Evolutionary conservation across 2,329 filamentous ascomycete genomes (phyloP).

Genomic region (Paramyrothecium sp.): DNA sequence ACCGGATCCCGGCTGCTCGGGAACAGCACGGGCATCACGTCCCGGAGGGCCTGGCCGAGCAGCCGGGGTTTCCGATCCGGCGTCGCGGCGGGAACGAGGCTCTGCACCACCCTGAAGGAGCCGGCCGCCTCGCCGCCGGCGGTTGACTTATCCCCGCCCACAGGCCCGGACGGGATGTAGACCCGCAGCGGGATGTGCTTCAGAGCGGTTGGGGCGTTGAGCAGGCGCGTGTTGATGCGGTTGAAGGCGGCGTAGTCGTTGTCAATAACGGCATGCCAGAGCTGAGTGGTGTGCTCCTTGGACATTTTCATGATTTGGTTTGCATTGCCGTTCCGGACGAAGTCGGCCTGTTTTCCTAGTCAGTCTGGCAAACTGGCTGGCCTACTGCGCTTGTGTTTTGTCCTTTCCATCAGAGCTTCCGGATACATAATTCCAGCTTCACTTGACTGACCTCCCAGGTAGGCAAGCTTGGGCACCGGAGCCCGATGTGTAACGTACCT

Average conservation of each 20-base stretch:
- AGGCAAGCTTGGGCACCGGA: no score
- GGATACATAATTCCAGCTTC: no score
- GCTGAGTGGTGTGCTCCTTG: constrained; percentile 75
- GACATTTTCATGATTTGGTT: constrained; percentile 88
- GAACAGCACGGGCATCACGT: constrained; percentile 76
- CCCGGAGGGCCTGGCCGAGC: constrained; percentile 75
- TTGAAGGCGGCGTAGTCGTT: constrained; percentile 74
- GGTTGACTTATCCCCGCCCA: constrained; percentile 32
- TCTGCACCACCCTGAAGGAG: constrained; percentile 72
- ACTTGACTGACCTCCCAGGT: no score
- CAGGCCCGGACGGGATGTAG: constrained; percentile 72
- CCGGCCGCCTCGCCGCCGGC: constrained; percentile 32
- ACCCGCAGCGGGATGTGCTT: constrained; percentile 84
- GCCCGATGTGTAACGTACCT: constrained; percentile 39
- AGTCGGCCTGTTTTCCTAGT: constrained; percentile 62
- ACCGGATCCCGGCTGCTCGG: constrained; percentile 82
- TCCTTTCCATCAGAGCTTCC: not conserved
- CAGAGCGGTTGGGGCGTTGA: constrained; percentile 72
- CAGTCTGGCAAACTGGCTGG: not conserved
- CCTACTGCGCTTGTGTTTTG: not conserved
- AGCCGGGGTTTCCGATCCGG: constrained; percentile 40
- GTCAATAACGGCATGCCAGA: constrained; percentile 79
- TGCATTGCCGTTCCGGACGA: constrained; percentile 81
- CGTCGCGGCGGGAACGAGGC: constrained; percentile 57
- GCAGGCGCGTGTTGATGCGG: constrained; percentile 71